These are phyloP conservation scores for Xylaria polymorpha DNA, from an alignment of 2,329 filamentous ascomycete species.

Conservation along the genomic window DNA sequence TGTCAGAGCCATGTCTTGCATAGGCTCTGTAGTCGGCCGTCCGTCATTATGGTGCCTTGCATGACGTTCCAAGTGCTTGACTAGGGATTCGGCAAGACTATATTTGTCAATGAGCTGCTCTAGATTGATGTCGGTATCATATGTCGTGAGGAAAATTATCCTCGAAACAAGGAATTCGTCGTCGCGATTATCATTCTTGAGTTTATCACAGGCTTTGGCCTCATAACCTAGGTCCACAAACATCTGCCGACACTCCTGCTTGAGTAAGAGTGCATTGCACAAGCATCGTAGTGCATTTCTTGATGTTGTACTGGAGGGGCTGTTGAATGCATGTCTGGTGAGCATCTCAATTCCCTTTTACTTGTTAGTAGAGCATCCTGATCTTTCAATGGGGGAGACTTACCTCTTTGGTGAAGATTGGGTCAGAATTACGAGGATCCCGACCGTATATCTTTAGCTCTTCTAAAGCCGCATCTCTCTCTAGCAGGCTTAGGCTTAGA, in stretches of 20 bases:
- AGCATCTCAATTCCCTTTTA: slow-evolving; percentile 79
- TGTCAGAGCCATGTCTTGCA: slow-evolving; percentile 81
- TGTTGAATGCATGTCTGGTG: slow-evolving; percentile 77
- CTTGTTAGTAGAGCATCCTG: slow-evolving; percentile 37
- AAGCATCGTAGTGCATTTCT: slow-evolving; percentile 83
- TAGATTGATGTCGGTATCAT: slow-evolving; percentile 77
- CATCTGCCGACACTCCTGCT: slow-evolving; percentile 73
- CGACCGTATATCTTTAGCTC: slow-evolving; percentile 84
- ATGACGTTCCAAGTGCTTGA: slow-evolving; percentile 77
- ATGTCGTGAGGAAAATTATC: slow-evolving; percentile 83
- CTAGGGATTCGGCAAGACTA: slow-evolving; percentile 74
- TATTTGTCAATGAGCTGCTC: slow-evolving; percentile 72
- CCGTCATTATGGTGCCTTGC: slow-evolving; percentile 57
- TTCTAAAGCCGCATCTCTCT: slow-evolving; percentile 70
- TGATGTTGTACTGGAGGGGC: slow-evolving; percentile 69
- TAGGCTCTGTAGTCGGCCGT: slow-evolving; percentile 59
- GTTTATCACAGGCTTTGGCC: slow-evolving; percentile 73
- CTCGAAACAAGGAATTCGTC: slow-evolving; percentile 88
- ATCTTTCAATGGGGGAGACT: slow-evolving; percentile 12
- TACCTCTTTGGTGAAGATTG: slow-evolving; percentile 86
- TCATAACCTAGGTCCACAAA: slow-evolving; percentile 78
- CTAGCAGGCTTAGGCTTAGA: slow-evolving; percentile 49
- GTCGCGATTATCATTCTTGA: slow-evolving; percentile 80
- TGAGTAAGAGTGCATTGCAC: slow-evolving; percentile 84
- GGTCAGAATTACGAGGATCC: slow-evolving; percentile 75